Conservation (phyloP, 169 alveolate species). For the Amoebophrya sp. region DNA sequence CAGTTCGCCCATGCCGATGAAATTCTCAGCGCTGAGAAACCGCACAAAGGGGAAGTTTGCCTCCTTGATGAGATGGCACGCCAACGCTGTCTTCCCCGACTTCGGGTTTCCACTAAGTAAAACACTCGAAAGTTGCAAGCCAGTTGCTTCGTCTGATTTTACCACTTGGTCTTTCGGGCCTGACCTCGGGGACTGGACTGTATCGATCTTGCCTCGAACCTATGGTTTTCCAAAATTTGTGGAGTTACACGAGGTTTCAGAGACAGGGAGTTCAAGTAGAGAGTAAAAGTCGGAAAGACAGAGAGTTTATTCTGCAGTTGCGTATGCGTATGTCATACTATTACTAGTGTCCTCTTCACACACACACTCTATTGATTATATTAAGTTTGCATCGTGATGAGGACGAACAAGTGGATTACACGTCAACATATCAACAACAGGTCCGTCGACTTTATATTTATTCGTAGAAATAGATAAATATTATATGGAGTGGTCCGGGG, state of each 20-base stretch:
- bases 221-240: no score
- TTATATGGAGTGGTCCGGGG: no score
- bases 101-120: constrained; percentile 89
- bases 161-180: neutral
- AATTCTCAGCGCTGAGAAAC: constrained; percentile 85
- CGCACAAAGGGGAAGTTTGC: constrained; percentile 90
- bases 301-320: neutral
- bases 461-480: no score
- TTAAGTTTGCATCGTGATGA: no score
- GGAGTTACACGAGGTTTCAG: no score
- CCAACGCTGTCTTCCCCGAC: constrained; percentile 92
- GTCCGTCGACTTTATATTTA: no score
- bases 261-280: no score
- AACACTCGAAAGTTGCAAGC: constrained; percentile 48
- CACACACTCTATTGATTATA: no score
- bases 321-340: neutral
- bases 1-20: constrained; percentile 73
- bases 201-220: neutral
- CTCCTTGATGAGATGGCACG: constrained; percentile 84
- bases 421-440: no score
- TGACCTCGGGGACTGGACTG: neutral
- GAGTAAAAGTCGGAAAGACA: no score
- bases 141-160: neutral
- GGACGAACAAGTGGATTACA: no score
- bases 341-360: neutral